These are phyloP conservation scores for Ilex aquifolium DNA, from an alignment of 257 asterid genomes.

Conservation along the genomic window DNA sequence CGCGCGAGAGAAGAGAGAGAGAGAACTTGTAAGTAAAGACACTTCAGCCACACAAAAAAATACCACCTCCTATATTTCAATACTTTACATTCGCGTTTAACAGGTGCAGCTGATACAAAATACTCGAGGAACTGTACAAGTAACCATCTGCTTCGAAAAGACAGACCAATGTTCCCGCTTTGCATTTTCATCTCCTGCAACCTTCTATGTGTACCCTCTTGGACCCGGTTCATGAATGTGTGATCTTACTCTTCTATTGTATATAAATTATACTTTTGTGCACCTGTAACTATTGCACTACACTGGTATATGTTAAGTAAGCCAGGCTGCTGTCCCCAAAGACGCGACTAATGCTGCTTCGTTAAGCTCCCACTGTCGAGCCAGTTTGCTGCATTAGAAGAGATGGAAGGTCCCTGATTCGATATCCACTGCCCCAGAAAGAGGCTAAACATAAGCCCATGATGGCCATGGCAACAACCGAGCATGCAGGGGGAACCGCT, in stretches of 20 bases:
- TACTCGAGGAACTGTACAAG: slow-evolving; percentile 8
- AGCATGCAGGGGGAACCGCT: slow-evolving; percentile 95
- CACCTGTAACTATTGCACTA: not conserved
- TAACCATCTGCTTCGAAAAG: not conserved
- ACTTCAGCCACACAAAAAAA: not conserved
- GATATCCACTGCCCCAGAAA: slow-evolving; percentile 81
- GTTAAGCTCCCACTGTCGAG: slow-evolving; percentile 37
- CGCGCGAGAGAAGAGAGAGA: too few species aligned
- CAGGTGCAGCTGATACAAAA: not conserved
- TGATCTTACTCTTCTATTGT: slow-evolving; percentile 7
- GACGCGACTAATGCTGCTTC: not conserved
- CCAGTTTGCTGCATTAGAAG: slow-evolving; percentile 29
- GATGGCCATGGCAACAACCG: slow-evolving; percentile 93
- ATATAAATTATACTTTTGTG: not conserved
- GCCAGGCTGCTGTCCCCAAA: slow-evolving; percentile 4
- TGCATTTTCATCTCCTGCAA: not conserved
- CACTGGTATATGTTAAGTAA: slow-evolving; percentile 4
- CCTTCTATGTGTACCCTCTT: not conserved
- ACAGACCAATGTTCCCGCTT: not conserved
- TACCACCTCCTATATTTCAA: too few species aligned
- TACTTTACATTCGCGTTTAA: too few species aligned
- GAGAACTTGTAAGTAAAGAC: too few species aligned
- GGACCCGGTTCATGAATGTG: too few species aligned
- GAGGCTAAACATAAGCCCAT: slow-evolving; percentile 98
- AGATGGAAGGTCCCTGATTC: slow-evolving; percentile 56